Evolutionary conservation across 306 rosid genomes (phyloP).

Genomic region (Purshia tridentata): DNA sequence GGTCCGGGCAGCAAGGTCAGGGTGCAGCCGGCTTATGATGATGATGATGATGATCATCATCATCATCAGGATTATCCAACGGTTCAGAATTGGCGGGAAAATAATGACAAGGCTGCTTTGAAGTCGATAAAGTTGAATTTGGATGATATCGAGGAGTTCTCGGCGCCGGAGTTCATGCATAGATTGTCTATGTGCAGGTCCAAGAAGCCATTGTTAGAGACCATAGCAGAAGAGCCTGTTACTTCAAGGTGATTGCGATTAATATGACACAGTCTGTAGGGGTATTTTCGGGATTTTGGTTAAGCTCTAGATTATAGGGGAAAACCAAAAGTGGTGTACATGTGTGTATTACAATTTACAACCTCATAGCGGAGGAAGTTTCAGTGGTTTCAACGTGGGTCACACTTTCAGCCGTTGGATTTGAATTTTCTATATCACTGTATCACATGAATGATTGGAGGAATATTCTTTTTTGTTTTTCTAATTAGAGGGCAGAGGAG

Average conservation of each 20-base stretch:
- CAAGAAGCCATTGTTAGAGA: conserved; percentile 79
- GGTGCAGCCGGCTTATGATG: conserved; percentile 28
- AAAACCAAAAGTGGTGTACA: too few species aligned
- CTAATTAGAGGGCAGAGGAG: too few species aligned
- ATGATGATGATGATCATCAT: not conserved
- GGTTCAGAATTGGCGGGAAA: conserved; percentile 2
- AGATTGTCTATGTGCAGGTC: conserved; percentile 71
- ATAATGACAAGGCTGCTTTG: not conserved
- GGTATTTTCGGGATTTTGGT: not conserved
- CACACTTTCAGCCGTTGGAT: too few species aligned
- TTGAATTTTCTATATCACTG: too few species aligned
- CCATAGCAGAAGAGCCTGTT: conserved; percentile 65
- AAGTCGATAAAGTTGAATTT: conserved; percentile 36
- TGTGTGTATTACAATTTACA: too few species aligned
- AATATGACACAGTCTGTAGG: not conserved
- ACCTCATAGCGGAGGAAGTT: too few species aligned
- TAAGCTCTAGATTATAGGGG: not conserved
- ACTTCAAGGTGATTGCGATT: conserved; percentile 27
- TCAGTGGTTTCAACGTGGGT: too few species aligned
- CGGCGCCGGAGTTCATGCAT: conserved; percentile 49
- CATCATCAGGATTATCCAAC: not conserved
- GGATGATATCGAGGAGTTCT: conserved; percentile 64
- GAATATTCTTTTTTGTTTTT: too few species aligned
- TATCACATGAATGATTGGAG: too few species aligned
- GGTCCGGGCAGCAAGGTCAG: conserved; percentile 32